Evolutionary conservation across 78 protist species (phyloP), one percentile per base, ranked within the genome.

Genomic region (Ministeria vibrans): DNA sequence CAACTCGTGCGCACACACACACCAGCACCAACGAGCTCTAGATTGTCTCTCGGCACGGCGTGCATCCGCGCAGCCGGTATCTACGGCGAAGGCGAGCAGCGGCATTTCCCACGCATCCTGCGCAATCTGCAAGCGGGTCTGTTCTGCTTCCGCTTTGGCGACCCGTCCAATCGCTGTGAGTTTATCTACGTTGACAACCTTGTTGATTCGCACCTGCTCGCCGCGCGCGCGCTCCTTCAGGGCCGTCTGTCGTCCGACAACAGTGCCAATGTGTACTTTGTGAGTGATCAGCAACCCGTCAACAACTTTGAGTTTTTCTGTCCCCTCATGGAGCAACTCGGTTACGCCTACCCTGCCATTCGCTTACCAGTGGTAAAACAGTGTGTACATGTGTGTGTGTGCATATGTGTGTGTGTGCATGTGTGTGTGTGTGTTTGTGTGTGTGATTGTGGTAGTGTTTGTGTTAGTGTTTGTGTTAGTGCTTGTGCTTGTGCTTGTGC

Each of bases 151-250:
- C 53, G n/a, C 43, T 25, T 51, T 27, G 81, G 81, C 55, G 43
- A 9, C 20, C 32, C 72, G 0, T 30, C 5, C 20, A 78, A 66
- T 36, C 63, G 49, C 63, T 66, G 75, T 49, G 91, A 87, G 74
- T 87, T 83, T 80, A 45, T 86, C 3, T 83, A 87, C 85, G 75
- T 87, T 70, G 87, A 81, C 25, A 87, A 87, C 75, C 83, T 87
- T 1, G 91, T 75, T 28, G 80, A 83, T 22, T 84, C 86, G 32
- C 84, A 83, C 27, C 30, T 87, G 2, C 46, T 83, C 25, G 91
- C 87, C 4, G 83, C 80, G 43, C 5, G 5, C 23, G 1, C 71
- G 36, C 73, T 78, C 32, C 59, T 41, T 15, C 68, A n/a, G 20
- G 15, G 34, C 2, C 39, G 30, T 34, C 79, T 27, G 46, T 11